Base-by-base conservation (phyloP, 2,329 filamentous ascomycete species). In the Biscogniauxia mediterranea region DNA sequence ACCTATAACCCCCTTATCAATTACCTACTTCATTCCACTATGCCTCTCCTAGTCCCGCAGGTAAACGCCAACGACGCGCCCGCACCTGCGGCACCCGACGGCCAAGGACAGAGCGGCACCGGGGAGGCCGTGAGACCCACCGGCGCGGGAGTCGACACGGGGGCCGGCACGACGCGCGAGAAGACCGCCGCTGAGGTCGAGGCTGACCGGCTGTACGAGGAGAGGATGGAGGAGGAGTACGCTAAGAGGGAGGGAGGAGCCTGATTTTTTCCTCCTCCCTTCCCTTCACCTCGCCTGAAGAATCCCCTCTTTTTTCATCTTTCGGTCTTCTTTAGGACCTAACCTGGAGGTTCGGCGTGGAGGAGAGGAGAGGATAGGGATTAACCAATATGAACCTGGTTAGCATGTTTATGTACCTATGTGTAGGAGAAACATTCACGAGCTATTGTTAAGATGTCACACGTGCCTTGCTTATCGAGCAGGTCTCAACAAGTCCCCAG, bases 181-280 rank as follows among this genome's bases (percentile, higher is more conserved):
- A 83, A 83, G 76, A 83, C 81, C 0, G 78, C 79, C 54, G 79
- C 74, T 2, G 81, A 84, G 71, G 64, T 77, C 60, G 80, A 82
- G 65, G 82, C 82, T 1, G 82, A 84, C 64, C 70, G 77, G 23
- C 59, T 77, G 50, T 84, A 84, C 57, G 81, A 83, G 62, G 81
- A 83, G 71, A 71, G 75, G 3, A 83, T 84, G 70, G 82, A 84
- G 75, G 82, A 84, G 52, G 81, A 84, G 71, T 84, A 84, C 64
- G 82, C 81, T 52, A 84, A 83, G 76, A 72, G 81, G 46, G 82
- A 84, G 56, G 82, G 82, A 6, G 82, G 82, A 26, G 76, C 80
- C 17, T 83, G 61, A 66, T 28, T 50, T 49, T 19, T 52, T 42
- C 54, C 23, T 19, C 26, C 21, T 52, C 13, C 32, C 13, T 11